Evolutionary conservation across 106 monocot species (phyloP).

Genomic region (Vanilla planifolia): DNA sequence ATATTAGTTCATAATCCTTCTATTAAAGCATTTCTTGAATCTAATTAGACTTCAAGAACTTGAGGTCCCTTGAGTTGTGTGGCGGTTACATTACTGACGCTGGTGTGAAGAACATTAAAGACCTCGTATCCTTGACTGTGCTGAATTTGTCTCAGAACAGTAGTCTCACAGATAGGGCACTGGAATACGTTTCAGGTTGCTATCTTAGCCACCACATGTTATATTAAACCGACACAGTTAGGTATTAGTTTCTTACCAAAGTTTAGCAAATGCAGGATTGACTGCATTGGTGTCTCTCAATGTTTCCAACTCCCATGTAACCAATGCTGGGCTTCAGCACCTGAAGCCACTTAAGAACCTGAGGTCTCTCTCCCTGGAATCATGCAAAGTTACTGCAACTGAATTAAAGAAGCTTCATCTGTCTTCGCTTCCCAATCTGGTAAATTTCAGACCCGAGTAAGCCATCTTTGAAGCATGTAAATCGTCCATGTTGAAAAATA

Average conservation of each 20-base stretch:
- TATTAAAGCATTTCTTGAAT: not conserved
- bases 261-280: not conserved
- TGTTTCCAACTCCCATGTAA: conserved; percentile 37
- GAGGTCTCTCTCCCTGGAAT: conserved; percentile 73
- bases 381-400: conserved; percentile 82
- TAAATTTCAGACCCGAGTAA: conserved; percentile 63
- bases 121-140: conserved; percentile 59
- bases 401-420: conserved; percentile 95
- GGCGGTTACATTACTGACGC: conserved; percentile 90
- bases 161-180: conserved; percentile 75
- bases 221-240: not conserved
- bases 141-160: conserved; percentile 93
- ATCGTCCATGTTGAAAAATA: not conserved
- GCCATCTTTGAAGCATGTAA: conserved; percentile 6
- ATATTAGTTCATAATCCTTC: too few relatives aligned
- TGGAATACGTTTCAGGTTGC: conserved; percentile 84
- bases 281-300: conserved; percentile 18
- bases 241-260: not conserved
- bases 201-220: not conserved
- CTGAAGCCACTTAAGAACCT: conserved; percentile 85
- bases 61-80: conserved; percentile 79
- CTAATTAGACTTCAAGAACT: conserved; percentile 75
- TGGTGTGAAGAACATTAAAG: conserved; percentile 92
- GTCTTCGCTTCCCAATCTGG: conserved; percentile 77
- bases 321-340: conserved; percentile 72